A percentile compares a stretch with the other conserved stretches of the same genome.
These are phyloP conservation scores for Nicotiana knightiana DNA, from an alignment of 257 asterid genomes.

Conservation along the genomic window DNA sequence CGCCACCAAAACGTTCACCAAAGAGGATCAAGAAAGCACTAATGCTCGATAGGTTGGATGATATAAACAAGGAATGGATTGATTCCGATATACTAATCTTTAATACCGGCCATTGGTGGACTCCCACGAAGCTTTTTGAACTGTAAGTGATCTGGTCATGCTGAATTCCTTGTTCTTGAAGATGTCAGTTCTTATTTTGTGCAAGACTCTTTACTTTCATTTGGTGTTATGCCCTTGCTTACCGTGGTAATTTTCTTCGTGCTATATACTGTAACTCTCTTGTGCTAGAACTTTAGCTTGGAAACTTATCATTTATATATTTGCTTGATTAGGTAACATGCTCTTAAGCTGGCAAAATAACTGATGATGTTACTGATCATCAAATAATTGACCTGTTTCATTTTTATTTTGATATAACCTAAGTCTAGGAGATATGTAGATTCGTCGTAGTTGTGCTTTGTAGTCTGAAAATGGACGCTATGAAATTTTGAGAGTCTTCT, in stretches of 20 bases:
- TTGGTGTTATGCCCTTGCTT: not conserved
- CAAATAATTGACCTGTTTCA: not conserved
- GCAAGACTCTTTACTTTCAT: not conserved
- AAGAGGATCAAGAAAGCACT: conserved; percentile 69
- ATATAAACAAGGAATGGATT: conserved; percentile 63
- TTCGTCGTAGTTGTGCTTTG: not conserved
- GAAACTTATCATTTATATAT: not conserved
- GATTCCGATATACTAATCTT: conserved; percentile 77
- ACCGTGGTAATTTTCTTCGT: not conserved
- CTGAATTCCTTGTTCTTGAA: not conserved
- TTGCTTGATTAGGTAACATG: not conserved
- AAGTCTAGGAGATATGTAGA: not conserved
- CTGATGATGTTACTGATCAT: not conserved
- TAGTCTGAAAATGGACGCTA: not conserved
- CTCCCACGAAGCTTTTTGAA: conserved; percentile 64
- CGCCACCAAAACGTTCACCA: conserved; percentile 62
- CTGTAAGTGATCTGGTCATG: conserved; percentile 45
- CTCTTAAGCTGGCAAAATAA: not conserved
- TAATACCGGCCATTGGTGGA: conserved; percentile 98
- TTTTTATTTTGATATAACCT: not conserved
- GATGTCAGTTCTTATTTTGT: not conserved
- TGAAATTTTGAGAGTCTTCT: not conserved
- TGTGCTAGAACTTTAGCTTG: not conserved
- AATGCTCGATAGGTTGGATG: conserved; percentile 71
- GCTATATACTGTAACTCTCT: not conserved